These are phyloP conservation scores for Talaromyces amestolkiae DNA, from an alignment of 2,329 filamentous ascomycete genomes.

Conservation along the genomic window DNA sequence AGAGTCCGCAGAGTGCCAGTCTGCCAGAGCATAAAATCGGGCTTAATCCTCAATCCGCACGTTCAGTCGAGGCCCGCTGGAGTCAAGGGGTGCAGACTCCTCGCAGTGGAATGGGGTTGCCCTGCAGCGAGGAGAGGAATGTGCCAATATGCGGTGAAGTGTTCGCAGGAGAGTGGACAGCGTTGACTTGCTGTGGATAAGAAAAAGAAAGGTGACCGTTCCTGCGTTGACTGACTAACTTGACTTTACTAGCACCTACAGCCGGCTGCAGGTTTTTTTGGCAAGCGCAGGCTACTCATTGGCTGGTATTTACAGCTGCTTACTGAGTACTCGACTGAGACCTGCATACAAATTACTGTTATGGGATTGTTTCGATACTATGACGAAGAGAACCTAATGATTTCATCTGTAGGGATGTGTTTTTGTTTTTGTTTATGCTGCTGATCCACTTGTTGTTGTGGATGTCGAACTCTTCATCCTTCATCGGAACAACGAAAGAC, in stretches of 20 bases:
- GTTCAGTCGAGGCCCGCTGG: constrained; percentile 18
- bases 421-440: not conserved
- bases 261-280: not conserved
- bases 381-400: not conserved
- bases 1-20: no score
- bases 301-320: not conserved
- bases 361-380: not conserved
- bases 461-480: not conserved
- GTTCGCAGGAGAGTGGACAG: constrained; percentile 12
- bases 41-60: constrained; percentile 13
- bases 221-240: not conserved
- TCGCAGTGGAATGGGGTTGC: constrained; percentile 21
- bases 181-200: not conserved
- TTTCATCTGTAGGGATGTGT: not conserved
- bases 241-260: not conserved
- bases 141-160: constrained; percentile 13
- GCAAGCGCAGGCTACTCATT: not conserved
- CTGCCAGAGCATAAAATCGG: constrained; percentile 3
- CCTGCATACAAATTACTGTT: not conserved
- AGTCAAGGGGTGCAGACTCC: constrained; percentile 19
- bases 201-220: constrained; percentile 13
- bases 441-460: no score
- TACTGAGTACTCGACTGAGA: not conserved
- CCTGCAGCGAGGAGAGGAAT: constrained; percentile 19
- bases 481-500: not conserved